phyloP scores from a whole-genome alignment of 163 green algal genomes.

The Scenedesmus sp. region DNA sequence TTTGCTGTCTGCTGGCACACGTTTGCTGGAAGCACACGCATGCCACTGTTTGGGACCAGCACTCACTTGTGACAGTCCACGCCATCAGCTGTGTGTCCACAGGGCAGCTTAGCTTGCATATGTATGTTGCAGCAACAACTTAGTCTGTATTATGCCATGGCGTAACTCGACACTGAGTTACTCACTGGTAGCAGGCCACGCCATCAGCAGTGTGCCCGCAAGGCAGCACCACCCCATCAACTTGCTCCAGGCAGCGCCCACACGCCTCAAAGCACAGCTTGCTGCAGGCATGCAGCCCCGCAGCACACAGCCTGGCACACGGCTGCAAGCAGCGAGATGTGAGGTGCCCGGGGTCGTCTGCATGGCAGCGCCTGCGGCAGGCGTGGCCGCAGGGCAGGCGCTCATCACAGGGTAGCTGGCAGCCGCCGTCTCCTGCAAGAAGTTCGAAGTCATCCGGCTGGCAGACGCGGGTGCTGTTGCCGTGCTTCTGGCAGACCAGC shows the following conservation, averaged over 20 bases:
- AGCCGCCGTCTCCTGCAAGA: conserved; percentile 71
- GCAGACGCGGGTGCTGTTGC: conserved; percentile 50
- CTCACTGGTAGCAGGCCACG: conserved; percentile 57
- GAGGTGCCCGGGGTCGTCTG: conserved; percentile 55
- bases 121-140: too few species aligned
- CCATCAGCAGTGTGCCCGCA: conserved; percentile 60
- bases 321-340: conserved; percentile 59
- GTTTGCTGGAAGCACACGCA: too few species aligned
- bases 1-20: too few species aligned
- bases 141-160: too few species aligned
- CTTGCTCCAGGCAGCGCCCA: not conserved
- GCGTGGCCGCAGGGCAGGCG: conserved; percentile 72
- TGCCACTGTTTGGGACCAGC: too few species aligned
- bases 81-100: conserved; percentile 57
- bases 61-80: conserved; percentile 56
- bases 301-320: conserved; percentile 62
- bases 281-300: conserved; percentile 49
- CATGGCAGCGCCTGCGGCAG: conserved; percentile 67
- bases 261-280: conserved; percentile 64
- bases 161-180: too few species aligned
- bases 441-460: conserved; percentile 63
- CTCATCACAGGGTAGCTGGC: conserved; percentile 56
- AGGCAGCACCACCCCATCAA: conserved; percentile 43
- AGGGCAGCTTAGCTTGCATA: conserved; percentile 48
- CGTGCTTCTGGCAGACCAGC: conserved; percentile 69